Base-by-base conservation (phyloP, 139 green algal genomes). In the Chlamydomonas sphaeroides region DNA sequence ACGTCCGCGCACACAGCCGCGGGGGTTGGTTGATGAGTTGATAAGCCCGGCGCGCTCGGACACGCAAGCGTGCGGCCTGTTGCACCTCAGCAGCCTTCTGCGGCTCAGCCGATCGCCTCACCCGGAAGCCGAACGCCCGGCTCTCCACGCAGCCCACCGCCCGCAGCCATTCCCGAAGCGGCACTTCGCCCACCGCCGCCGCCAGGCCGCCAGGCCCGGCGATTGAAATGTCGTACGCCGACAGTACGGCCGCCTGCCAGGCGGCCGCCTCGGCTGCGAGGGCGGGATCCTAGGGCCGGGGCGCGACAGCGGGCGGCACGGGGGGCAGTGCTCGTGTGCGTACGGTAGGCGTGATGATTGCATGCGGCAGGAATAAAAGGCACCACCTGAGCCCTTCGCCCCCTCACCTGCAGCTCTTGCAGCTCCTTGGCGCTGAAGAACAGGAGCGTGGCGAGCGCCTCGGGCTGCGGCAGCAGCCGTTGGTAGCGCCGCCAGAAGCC, bases 131-230 rank as follows among this genome's bases (percentile, higher is more conserved):
- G 59, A 88, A 91, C 0, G 87, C 87, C 3, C 87, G 57, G 70
- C 87, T 91, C 71, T 91, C 84, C 48, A 88, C 84, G 0, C 79
- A 32, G 20, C 76, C 84, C 48, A 89, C 84, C 11, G 80, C 84
- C 70, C 65, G 78, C 77, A 86, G 65, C 67, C 80, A 89, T 28
- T 86, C 80, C 18, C 71, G 25, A 15, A 86, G 73, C 25, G 65
- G 1, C 74, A 71, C 41, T 21, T 35, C 63, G 23, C 68, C 77
- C 39, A n/a, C n/a, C n/a, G 66, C 49, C 65, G 76, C 75, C 41
- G 48, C 48, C 65, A 59, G 39, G 39, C 67, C 42, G 5, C 10
- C 56, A 36, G 45, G 10, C 5, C 48, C 26, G 35, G 25, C 38
- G 3, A 69, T 65, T 30, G 42, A 77, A 0, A 14, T 0, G 28